Base-by-base conservation (phyloP, 768 basidiomycete species). In the Xanthoconium stramineum region DNA sequence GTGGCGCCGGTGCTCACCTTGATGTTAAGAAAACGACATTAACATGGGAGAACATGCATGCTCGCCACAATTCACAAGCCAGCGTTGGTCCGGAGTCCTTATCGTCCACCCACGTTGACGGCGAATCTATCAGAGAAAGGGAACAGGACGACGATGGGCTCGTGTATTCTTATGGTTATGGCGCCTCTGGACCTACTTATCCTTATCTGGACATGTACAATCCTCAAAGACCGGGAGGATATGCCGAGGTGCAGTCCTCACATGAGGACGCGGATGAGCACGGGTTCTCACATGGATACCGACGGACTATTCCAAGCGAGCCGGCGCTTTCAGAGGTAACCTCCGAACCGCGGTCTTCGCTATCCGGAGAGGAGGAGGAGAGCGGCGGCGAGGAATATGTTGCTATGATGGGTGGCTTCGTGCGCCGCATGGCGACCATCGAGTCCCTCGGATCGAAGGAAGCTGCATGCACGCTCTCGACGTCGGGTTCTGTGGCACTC, bases 401-500 rank as follows among this genome's bases (percentile, higher is more conserved):
- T 32, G 78, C 78, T 7, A 77, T 91, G 47, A 73, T 91, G 53
- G 86, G 88, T 51, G 76, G 80, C 24, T 81, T 76, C 62, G 78
- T 91, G 43, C 77, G 80, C 50, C 85, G 89, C 38, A 89, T 91
- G 89, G 84, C 88, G 19, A 91, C 89, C 30, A 91, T 91, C 58
- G 88, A 90, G 67, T 84, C 83, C 42, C 77, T 90, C 68, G 88
- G 87, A 39, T 87, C 85, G 17, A 78, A 81, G 49, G 89, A 91
- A 63, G 68, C 58, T 36, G 57, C 57, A 13, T 44, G 61, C 38
- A 62, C 61, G 39, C 75, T 47, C 69, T 70, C 62, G 45, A 50
- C 60, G 70, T 66, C 38, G 73, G 62, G 67, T 59, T 69, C 66
- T 20, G 68, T 60, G 61, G 49, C 73, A 54, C 59, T 30, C 54